phyloP scores from a whole-genome alignment of 2,329 filamentous ascomycete species.

The Penicillium rolfsii region DNA sequence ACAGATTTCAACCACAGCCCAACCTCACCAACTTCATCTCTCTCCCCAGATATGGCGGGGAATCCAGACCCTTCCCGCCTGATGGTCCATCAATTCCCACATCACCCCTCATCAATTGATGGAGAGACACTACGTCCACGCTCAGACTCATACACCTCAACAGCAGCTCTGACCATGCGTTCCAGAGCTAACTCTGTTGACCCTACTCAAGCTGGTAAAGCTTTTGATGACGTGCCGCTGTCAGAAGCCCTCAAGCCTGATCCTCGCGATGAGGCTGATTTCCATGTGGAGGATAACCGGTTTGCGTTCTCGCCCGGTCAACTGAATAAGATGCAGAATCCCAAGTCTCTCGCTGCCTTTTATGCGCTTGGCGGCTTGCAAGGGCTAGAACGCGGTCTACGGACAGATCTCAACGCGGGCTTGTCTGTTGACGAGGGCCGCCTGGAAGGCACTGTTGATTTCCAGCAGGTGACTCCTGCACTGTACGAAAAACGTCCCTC shows the following conservation, averaged over 20 bases:
- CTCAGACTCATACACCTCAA: conserved; percentile 46
- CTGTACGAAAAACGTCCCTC: conserved; percentile 22
- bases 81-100: conserved; percentile 33
- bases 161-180: conserved; percentile 38
- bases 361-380: conserved; percentile 75
- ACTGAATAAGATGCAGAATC: conserved; percentile 84
- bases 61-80: conserved; percentile 29
- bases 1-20: conserved; percentile 28
- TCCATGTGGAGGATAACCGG: conserved; percentile 74
- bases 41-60: conserved; percentile 32
- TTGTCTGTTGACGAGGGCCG: conserved; percentile 74
- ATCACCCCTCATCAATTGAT: conserved; percentile 43
- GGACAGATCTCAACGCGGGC: conserved; percentile 71
- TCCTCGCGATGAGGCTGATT: conserved; percentile 74
- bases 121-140: conserved; percentile 50
- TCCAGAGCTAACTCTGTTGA: conserved; percentile 40
- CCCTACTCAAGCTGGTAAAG: conserved; percentile 22
- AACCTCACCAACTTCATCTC: conserved; percentile 19
- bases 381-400: conserved; percentile 78
- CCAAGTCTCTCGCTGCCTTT: conserved; percentile 82
- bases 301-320: conserved; percentile 81
- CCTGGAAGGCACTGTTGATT: conserved; percentile 68
- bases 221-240: conserved; percentile 45
- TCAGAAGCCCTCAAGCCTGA: conserved; percentile 73
- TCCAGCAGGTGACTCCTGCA: conserved; percentile 65